phyloP scores from a whole-genome alignment of 2,329 filamentous ascomycete genomes.

The Cercospora sp. region DNA sequence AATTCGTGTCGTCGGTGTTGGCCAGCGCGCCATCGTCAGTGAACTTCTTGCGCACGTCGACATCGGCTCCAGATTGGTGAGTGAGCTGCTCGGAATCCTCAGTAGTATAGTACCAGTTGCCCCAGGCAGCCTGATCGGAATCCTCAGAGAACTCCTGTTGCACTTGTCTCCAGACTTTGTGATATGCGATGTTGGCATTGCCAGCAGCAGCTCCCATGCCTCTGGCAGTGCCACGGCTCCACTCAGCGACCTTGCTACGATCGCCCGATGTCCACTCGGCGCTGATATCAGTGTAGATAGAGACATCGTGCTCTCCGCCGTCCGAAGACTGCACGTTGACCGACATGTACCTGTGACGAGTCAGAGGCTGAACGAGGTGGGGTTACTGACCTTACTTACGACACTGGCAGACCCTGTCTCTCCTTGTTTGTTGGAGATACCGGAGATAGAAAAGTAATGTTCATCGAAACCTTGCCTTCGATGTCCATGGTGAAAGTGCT shows the following conservation, averaged over 20 bases:
- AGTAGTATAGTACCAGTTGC: conserved; percentile 55
- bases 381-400: conserved; percentile 33
- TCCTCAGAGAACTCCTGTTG: conserved; percentile 51
- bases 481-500: conserved; percentile 70
- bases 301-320: conserved; percentile 61
- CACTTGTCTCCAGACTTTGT: conserved; percentile 54
- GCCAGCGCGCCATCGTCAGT: conserved; percentile 45
- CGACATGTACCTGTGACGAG: conserved; percentile 56
- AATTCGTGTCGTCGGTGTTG: conserved; percentile 52
- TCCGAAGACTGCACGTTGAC: conserved; percentile 64
- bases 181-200: conserved; percentile 55
- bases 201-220: conserved; percentile 19
- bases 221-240: conserved; percentile 55
- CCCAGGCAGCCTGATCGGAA: conserved; percentile 54
- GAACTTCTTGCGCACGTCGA: conserved; percentile 51
- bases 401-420: conserved; percentile 68
- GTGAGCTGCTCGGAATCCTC: conserved; percentile 44
- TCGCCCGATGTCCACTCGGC: conserved; percentile 70
- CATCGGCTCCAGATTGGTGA: conserved; percentile 50
- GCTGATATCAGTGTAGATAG: conserved; percentile 70
- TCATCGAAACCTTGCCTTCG: conserved; percentile 61
- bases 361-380: not conserved
- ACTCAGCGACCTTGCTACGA: conserved; percentile 56
- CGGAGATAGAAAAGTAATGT: conserved; percentile 69
- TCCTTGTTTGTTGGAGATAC: conserved; percentile 65